Evolutionary conservation across 257 asterid genomes (phyloP).

Genomic region (Parsonsia alboflavescens): DNA sequence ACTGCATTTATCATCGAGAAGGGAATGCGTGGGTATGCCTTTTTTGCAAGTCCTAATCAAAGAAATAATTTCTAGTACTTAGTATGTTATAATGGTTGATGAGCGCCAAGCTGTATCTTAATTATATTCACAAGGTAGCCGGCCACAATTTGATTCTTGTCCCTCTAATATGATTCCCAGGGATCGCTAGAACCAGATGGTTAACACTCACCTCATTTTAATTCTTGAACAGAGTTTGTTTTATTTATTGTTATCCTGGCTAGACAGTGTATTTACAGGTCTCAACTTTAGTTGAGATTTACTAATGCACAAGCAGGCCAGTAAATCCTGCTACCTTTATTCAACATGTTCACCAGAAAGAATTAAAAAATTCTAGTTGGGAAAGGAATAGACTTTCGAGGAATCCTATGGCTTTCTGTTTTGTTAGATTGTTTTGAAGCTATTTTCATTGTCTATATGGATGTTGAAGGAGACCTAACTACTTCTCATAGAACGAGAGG

Average conservation of each 20-base stretch:
- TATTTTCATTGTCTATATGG: not conserved
- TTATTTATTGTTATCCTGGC: not conserved
- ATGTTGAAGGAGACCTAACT: not conserved
- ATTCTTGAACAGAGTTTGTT: not conserved
- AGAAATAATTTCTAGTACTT: slow-evolving; percentile 1
- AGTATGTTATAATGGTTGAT: not conserved
- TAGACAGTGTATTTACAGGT: not conserved
- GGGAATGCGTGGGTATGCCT: slow-evolving; percentile 89
- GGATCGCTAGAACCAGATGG: not conserved
- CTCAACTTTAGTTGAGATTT: not conserved
- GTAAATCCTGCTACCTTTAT: not conserved
- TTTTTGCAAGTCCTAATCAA: slow-evolving; percentile 13
- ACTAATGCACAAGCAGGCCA: not conserved
- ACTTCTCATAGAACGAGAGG: not conserved
- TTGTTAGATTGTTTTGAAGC: not conserved
- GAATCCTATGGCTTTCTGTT: not conserved
- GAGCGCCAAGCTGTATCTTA: not conserved
- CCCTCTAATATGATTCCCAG: not conserved
- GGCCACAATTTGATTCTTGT: not conserved
- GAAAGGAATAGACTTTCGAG: not conserved
- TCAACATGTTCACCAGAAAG: not conserved
- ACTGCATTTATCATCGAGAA: slow-evolving; percentile 95
- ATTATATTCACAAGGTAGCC: not conserved
- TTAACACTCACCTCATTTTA: not conserved
- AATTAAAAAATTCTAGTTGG: not conserved